Conservation (phyloP, 2,329 filamentous ascomycete species). For the Monosporascus sp. region DNA sequence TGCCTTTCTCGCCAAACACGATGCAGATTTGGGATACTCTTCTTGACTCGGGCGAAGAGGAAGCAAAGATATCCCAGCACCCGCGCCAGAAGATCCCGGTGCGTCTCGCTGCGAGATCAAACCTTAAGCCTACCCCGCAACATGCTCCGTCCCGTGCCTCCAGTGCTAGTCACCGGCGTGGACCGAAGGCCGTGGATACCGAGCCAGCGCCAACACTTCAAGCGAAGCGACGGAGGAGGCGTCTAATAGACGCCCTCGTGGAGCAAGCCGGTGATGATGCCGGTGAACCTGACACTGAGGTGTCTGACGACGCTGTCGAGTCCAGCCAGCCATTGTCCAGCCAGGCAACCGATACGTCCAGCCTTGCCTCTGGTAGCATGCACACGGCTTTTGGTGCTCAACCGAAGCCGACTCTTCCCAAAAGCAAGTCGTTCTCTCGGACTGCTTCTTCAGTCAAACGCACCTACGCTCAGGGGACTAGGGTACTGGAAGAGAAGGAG, state of each 20-base stretch:
- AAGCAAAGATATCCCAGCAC: constrained; percentile 1
- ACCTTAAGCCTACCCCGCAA: constrained; percentile 8
- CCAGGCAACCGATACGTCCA: constrained; percentile 14
- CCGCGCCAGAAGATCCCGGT: constrained; percentile 23
- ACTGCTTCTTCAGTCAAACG: constrained; percentile 26
- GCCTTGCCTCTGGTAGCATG: constrained; percentile 13
- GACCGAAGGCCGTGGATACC: constrained; percentile 5
- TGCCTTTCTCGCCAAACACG: constrained; percentile 8
- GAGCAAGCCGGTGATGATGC: constrained; percentile 20
- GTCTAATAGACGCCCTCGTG: constrained; percentile 23
- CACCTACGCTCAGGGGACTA: constrained; percentile 26
- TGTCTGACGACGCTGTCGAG: constrained; percentile 8
- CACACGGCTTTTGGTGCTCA: constrained; percentile 19
- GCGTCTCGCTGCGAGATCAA: constrained; percentile 17
- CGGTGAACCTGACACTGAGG: constrained; percentile 11
- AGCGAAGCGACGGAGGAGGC: constrained; percentile 20
- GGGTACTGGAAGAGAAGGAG: constrained; percentile 26
- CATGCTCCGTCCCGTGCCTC: constrained; percentile 1
- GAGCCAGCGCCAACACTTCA: constrained; percentile 4
- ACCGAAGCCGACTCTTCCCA: constrained; percentile 10
- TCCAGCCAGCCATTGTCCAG: constrained; percentile 13
- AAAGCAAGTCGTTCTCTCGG: constrained; percentile 21
- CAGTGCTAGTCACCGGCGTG: not conserved
- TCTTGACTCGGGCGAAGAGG: constrained; percentile 3
- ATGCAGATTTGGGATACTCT: constrained; percentile 8